A percentile compares a stretch with the other conserved stretches of the same genome.
Evolutionary conservation across 164 flowering plant genomes (phyloP).

Genomic region (Nymphaea colorata): DNA sequence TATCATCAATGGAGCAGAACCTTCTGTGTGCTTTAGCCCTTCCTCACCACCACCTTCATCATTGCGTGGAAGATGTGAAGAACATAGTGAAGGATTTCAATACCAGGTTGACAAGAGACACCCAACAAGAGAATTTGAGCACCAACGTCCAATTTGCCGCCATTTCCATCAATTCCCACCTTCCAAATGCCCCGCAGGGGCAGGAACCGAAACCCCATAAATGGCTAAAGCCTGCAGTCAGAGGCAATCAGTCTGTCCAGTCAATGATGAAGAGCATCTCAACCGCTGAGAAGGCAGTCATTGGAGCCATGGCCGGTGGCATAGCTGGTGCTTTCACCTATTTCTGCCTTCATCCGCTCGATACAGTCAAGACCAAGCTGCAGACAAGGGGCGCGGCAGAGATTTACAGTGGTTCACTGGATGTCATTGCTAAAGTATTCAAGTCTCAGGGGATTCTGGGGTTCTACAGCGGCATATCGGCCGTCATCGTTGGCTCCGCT

Average conservation of each 20-base stretch:
- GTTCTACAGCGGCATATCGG: constrained; percentile 87
- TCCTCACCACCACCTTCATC: neutral
- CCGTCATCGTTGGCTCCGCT: constrained; percentile 82
- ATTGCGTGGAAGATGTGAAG: no score
- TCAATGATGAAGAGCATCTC: constrained; percentile 35
- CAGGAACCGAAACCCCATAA: constrained; percentile 15
- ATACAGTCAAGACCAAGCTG: constrained; percentile 86
- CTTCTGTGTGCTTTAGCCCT: neutral
- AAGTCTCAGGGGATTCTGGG: constrained; percentile 60
- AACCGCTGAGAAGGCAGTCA: constrained; percentile 53
- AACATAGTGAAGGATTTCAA: neutral
- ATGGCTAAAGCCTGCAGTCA: constrained; percentile 21
- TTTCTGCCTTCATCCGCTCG: constrained; percentile 77
- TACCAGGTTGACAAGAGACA: neutral
- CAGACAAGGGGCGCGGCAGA: constrained; percentile 72
- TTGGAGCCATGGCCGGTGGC: constrained; percentile 82
- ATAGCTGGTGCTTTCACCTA: constrained; percentile 92
- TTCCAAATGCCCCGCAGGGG: neutral
- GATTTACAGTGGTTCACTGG: constrained; percentile 51
- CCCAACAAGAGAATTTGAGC: neutral
- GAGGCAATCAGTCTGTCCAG: constrained; percentile 18
- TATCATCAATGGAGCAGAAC: neutral
- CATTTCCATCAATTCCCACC: neutral
- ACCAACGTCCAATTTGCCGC: neutral
- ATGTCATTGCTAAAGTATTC: constrained; percentile 73